Evolutionary conservation across 768 basidiomycete species (phyloP).

Genomic region (Arthromyces matolae): DNA sequence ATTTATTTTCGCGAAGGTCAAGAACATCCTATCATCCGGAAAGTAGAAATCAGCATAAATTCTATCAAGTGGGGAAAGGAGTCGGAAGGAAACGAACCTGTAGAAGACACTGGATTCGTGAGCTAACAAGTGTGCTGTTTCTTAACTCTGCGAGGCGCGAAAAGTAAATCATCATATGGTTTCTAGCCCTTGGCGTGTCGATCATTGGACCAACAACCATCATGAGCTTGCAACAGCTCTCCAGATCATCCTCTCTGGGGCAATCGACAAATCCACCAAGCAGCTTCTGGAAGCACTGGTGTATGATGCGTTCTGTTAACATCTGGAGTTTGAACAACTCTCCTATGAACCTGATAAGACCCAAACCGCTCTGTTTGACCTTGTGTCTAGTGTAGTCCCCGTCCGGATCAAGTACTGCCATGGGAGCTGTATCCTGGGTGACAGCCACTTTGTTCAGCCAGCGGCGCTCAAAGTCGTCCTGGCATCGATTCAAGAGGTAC

Average conservation of each 20-base stretch:
- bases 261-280: slow-evolving; percentile 90
- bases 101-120: slow-evolving; percentile 94
- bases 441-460: slow-evolving; percentile 89
- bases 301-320: slow-evolving; percentile 97
- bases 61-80: no score
- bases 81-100: slow-evolving; percentile 57
- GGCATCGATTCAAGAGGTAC: slow-evolving; percentile 94
- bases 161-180: slow-evolving; percentile 93
- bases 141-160: slow-evolving; percentile 80
- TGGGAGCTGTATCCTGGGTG: slow-evolving; percentile 82
- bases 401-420: slow-evolving; percentile 86
- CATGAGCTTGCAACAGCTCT: slow-evolving; percentile 90
- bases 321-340: slow-evolving; percentile 99
- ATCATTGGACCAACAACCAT: slow-evolving; percentile 82
- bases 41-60: slow-evolving; percentile 4
- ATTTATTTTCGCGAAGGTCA: slow-evolving; percentile 81
- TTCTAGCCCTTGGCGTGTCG: slow-evolving; percentile 76
- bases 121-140: slow-evolving; percentile 69
- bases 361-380: slow-evolving; percentile 94
- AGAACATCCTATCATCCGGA: slow-evolving; percentile 68
- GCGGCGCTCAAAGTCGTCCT: slow-evolving; percentile 95
- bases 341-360: slow-evolving; percentile 97
- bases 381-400: slow-evolving; percentile 96
- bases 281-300: slow-evolving; percentile 95
- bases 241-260: slow-evolving; percentile 97